These are phyloP conservation scores for Naegleria lovaniensis DNA, from an alignment of 208 protist genomes.

Conservation along the genomic window DNA sequence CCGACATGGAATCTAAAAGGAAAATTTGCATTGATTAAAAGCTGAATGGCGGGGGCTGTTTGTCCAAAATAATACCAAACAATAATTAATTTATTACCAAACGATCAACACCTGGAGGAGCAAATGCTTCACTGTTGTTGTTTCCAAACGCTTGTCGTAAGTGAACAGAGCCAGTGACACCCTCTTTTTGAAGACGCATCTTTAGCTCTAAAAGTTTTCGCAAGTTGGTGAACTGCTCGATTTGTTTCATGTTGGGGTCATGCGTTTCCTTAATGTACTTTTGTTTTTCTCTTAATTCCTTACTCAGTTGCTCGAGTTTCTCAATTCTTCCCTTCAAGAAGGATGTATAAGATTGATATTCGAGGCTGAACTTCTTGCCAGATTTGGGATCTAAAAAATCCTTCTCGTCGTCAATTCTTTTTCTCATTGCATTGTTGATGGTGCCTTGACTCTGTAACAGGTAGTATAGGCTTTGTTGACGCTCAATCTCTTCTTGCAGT, in stretches of 20 bases:
- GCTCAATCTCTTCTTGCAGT: neutral
- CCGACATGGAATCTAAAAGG: no score
- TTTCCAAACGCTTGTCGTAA: neutral
- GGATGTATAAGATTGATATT: neutral
- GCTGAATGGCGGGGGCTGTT: no score
- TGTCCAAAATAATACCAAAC: no score
- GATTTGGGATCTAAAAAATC: neutral
- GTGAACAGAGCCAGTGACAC: neutral
- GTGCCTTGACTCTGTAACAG: neutral
- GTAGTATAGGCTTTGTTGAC: slow-evolving; percentile 14
- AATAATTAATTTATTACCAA: neutral
- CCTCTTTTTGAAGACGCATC: neutral
- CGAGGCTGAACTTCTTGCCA: neutral
- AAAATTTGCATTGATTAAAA: no score
- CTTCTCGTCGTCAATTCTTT: slow-evolving; percentile 12
- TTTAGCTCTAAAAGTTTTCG: slow-evolving; percentile 13
- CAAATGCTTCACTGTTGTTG: neutral
- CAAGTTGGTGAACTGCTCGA: neutral
- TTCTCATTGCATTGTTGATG: neutral
- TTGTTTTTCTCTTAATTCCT: slow-evolving; percentile 25
- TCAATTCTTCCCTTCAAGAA: neutral
- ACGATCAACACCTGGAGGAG: neutral
- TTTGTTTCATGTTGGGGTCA: slow-evolving; percentile 25
- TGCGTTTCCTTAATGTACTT: slow-evolving; percentile 23
- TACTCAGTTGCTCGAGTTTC: neutral